Percentiles rank a stretch among this genome's conserved stretches.
Conservation (phyloP, 2,329 filamentous ascomycete species). For the Epichloe baconii region DNA sequence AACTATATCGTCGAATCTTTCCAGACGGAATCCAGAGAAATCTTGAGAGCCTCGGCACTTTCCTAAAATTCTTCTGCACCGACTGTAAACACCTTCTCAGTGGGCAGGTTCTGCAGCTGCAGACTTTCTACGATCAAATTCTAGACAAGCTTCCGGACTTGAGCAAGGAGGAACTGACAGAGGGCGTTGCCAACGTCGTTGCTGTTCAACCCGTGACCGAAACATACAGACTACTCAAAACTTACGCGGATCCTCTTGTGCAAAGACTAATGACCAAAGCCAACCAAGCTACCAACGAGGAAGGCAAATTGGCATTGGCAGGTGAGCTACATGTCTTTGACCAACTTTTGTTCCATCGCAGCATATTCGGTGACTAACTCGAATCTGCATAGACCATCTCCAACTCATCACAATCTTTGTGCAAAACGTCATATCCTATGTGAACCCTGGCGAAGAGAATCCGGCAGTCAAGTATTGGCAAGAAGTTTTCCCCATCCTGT, state of each 20-base stretch:
- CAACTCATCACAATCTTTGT: conserved; percentile 88
- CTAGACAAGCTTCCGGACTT: conserved; percentile 71
- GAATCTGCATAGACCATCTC: conserved; percentile 52
- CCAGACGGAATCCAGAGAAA: conserved; percentile 75
- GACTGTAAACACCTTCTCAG: conserved; percentile 84
- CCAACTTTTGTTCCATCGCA: not conserved
- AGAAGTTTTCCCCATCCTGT: conserved; percentile 79
- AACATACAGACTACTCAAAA: conserved; percentile 73
- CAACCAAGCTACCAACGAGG: conserved; percentile 69
- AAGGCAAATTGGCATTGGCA: conserved; percentile 74
- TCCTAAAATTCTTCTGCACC: conserved; percentile 96
- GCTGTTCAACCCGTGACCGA: conserved; percentile 71
- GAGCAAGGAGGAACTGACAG: conserved; percentile 92
- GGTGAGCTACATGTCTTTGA: conserved; percentile 34
- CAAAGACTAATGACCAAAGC: conserved; percentile 76
- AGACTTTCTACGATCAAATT: conserved; percentile 83
- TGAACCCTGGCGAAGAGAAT: conserved; percentile 60
- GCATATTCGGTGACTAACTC: not conserved
- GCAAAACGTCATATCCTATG: conserved; percentile 61
- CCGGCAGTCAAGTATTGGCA: conserved; percentile 94
- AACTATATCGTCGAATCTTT: conserved; percentile 94
- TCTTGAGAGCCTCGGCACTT: conserved; percentile 80
- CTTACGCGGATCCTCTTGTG: conserved; percentile 87
- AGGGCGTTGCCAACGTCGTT: conserved; percentile 86
- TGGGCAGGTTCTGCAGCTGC: conserved; percentile 71